Evolutionary conservation across 495 filamentous ascomycete species (phyloP).

Genomic region (Xylaria cubensis): DNA sequence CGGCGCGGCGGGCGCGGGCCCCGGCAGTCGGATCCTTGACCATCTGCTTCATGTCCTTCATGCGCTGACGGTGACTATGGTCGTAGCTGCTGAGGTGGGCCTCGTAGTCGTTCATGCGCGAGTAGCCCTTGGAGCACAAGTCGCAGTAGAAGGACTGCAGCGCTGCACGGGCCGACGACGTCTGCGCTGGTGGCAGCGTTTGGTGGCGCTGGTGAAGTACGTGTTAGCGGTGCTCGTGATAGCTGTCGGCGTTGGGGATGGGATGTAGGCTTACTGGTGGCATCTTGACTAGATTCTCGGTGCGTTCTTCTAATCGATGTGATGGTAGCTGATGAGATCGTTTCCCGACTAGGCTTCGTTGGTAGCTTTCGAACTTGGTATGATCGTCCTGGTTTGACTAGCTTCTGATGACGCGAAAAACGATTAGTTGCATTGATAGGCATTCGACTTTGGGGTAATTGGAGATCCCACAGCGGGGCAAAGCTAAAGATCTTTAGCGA

Average conservation of each 20-base stretch:
- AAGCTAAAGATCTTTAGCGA: neutral
- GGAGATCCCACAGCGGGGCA: slow-evolving; percentile 23
- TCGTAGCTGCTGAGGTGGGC: slow-evolving; percentile 74
- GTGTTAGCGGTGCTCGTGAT: neutral
- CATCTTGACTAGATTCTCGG: slow-evolving; percentile 41
- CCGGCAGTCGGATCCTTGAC: slow-evolving; percentile 63
- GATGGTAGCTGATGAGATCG: neutral
- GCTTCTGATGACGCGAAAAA: neutral
- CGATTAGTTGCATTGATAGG: neutral
- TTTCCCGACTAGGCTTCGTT: neutral
- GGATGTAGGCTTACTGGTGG: slow-evolving; percentile 48
- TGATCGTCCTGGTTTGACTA: neutral
- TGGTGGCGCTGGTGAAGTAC: slow-evolving; percentile 48
- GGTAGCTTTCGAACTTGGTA: neutral
- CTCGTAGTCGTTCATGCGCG: slow-evolving; percentile 73
- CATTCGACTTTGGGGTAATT: neutral
- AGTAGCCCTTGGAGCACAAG: slow-evolving; percentile 72
- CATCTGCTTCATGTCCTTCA: slow-evolving; percentile 73
- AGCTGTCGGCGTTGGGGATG: neutral
- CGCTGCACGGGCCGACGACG: slow-evolving; percentile 85
- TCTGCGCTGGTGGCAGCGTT: slow-evolving; percentile 66
- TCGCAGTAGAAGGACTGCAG: slow-evolving; percentile 88
- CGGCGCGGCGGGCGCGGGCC: slow-evolving; percentile 70
- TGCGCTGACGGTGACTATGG: slow-evolving; percentile 70
- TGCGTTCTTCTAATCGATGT: neutral